Evolutionary conservation across 345 rosid species (phyloP).

Genomic region (Kandelia obovata): DNA sequence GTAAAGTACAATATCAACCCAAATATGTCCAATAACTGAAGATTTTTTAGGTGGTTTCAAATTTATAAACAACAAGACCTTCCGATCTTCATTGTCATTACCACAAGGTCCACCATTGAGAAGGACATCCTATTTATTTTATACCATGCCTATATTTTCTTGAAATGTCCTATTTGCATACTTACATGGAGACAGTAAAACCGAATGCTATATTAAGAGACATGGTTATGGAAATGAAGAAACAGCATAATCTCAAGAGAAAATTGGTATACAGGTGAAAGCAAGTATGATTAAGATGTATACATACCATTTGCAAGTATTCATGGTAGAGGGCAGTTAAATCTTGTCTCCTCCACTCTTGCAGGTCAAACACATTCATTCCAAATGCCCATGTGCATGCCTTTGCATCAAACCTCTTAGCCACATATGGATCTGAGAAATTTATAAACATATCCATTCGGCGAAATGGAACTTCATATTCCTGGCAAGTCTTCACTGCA

Average conservation of each 20-base stretch:
- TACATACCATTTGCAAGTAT: conserved; percentile 67
- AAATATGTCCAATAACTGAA: no score
- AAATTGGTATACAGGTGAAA: background rate
- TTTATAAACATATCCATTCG: conserved; percentile 25
- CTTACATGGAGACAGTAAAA: background rate
- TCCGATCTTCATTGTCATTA: background rate
- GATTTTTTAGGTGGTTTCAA: background rate
- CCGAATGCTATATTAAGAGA: no score
- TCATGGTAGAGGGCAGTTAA: conserved; percentile 25
- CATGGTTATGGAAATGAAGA: background rate
- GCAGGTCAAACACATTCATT: conserved; percentile 31
- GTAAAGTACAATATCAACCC: no score
- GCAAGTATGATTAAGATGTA: conserved; percentile 5
- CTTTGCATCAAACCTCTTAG: conserved; percentile 16
- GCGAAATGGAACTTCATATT: conserved; percentile 34
- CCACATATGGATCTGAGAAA: conserved; percentile 30
- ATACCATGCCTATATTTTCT: background rate
- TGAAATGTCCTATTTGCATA: background rate
- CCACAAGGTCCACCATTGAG: background rate
- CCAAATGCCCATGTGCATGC: conserved; percentile 36
- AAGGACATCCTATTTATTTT: background rate
- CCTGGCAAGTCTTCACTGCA: conserved; percentile 32
- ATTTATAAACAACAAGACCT: background rate
- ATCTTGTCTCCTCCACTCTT: conserved; percentile 26
- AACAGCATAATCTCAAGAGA: conserved; percentile 1